Evolutionary conservation across 2,329 filamentous ascomycete genomes (phyloP).

Genomic region (Hymenoscyphus scutula): DNA sequence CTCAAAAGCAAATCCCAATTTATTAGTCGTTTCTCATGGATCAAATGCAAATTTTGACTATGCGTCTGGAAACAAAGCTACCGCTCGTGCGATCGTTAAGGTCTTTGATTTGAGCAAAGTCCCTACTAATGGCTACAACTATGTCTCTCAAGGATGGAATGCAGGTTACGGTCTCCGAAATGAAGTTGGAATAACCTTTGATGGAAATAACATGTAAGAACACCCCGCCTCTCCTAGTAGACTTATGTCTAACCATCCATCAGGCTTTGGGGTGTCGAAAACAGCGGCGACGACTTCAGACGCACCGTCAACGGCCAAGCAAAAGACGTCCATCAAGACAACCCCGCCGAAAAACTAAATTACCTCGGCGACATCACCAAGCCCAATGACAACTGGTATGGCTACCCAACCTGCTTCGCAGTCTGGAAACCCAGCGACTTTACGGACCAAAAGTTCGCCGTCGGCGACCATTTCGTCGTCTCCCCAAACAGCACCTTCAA

Average conservation of each 20-base stretch:
- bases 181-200: slow-evolving; percentile 23
- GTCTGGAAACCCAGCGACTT: slow-evolving; percentile 22
- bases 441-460: slow-evolving; percentile 15
- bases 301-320: slow-evolving; percentile 16
- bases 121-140: slow-evolving; percentile 21
- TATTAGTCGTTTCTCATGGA: slow-evolving; percentile 24
- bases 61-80: slow-evolving; percentile 14
- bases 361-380: slow-evolving; percentile 23
- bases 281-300: slow-evolving; percentile 17
- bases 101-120: slow-evolving; percentile 21
- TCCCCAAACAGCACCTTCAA: slow-evolving; percentile 23
- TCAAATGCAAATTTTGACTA: slow-evolving; percentile 23
- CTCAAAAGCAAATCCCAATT: slow-evolving; percentile 17
- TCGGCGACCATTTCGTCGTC: slow-evolving; percentile 24
- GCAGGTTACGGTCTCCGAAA: slow-evolving; percentile 25
- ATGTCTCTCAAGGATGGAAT: slow-evolving; percentile 18
- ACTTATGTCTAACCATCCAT: neutral
- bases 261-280: slow-evolving; percentile 21
- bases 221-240: neutral
- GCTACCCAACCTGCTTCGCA: slow-evolving; percentile 25
- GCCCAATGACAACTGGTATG: slow-evolving; percentile 23
- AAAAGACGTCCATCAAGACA: slow-evolving; percentile 22
- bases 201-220: slow-evolving; percentile 22
- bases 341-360: slow-evolving; percentile 25
- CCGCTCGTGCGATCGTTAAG: slow-evolving; percentile 22